These are phyloP conservation scores for Colletotrichum graminicola DNA, from an alignment of 2,329 filamentous ascomycete genomes.

Conservation along the genomic window DNA sequence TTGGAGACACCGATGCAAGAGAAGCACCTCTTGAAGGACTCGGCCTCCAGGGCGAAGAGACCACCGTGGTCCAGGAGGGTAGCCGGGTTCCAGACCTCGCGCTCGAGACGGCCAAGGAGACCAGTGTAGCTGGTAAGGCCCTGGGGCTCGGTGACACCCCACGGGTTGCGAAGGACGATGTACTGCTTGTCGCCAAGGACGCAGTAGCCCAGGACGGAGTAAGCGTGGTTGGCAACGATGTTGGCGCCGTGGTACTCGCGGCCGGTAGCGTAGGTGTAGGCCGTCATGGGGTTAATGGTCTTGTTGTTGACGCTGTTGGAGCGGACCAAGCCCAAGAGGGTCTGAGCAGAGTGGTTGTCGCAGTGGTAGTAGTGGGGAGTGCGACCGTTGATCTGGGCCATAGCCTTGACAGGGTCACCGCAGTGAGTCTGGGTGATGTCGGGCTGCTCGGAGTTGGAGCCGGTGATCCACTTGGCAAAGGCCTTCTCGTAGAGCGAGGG, in stretches of 20 bases:
- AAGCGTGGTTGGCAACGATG: conserved; percentile 60
- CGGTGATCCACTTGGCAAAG: conserved; percentile 59
- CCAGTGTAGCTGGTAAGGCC: conserved; percentile 56
- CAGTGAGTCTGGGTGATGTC: conserved; percentile 56
- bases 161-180: conserved; percentile 59
- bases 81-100: conserved; percentile 53
- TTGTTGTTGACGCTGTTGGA: conserved; percentile 56
- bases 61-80: conserved; percentile 53
- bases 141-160: conserved; percentile 57
- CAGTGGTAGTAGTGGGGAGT: conserved; percentile 54
- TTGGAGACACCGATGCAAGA: conserved; percentile 46
- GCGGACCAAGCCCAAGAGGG: conserved; percentile 56
- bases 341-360: conserved; percentile 49
- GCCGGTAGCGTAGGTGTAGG: conserved; percentile 56
- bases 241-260: conserved; percentile 55
- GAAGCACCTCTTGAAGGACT: conserved; percentile 54
- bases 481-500: conserved; percentile 62
- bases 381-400: conserved; percentile 58
- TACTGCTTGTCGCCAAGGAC: conserved; percentile 54
- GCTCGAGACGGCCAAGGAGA: conserved; percentile 54
- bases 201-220: conserved; percentile 56
- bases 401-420: conserved; percentile 59
- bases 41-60: conserved; percentile 52
- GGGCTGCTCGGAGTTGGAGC: conserved; percentile 49
- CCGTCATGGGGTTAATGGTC: conserved; percentile 58